Evolutionary conservation across 225 moss, liverwort and hornwort species (phyloP).

Genomic region (Neckera pumila): DNA sequence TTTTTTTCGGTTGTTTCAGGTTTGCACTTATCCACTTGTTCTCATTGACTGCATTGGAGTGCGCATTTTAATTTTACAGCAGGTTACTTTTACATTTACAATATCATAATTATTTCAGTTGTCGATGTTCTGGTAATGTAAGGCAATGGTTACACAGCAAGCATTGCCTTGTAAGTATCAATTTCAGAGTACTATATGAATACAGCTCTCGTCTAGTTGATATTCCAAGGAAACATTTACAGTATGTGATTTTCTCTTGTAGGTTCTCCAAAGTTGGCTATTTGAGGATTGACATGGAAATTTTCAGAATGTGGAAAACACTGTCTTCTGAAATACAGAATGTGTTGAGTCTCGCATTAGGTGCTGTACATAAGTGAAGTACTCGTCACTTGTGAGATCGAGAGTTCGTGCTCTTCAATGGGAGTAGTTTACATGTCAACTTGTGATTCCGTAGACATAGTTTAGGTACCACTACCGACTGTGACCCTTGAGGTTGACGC

Average conservation of each 20-base stretch:
- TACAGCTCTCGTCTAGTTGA: neutral
- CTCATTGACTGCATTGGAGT: neutral
- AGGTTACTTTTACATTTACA: neutral
- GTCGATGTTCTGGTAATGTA: neutral
- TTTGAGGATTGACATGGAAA: neutral
- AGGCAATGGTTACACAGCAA: neutral
- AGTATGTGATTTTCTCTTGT: neutral
- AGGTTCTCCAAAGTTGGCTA: neutral
- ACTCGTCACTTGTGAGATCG: neutral
- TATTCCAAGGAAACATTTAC: neutral
- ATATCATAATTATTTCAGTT: neutral
- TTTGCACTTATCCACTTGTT: neutral
- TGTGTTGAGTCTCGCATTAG: neutral
- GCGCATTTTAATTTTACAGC: neutral
- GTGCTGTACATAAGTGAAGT: neutral
- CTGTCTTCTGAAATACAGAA: neutral
- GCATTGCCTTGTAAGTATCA: neutral
- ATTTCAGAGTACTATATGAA: neutral
- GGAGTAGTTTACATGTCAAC: neutral
- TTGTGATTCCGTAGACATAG: neutral
- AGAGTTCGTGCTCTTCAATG: neutral
- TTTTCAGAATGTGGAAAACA: neutral
- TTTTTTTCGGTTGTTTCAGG: neutral
- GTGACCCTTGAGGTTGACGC: neutral
- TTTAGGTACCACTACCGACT: no score